phyloP scores from a whole-genome alignment of 345 rosid genomes.

The Eucalyptus regnans region DNA sequence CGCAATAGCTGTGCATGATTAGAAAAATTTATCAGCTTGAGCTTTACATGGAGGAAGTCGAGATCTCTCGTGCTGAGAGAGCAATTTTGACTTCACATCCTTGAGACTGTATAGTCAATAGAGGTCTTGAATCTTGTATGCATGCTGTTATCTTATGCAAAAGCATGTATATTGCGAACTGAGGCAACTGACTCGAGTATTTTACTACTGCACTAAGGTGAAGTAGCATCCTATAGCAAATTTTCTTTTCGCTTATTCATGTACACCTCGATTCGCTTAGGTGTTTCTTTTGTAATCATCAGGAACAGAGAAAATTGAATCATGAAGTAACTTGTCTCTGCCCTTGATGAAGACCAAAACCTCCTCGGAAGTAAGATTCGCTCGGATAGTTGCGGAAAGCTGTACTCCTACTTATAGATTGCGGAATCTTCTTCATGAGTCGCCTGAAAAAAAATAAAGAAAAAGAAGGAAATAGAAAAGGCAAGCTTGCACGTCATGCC shows the following conservation, averaged over 20 bases:
- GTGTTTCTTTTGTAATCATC: not conserved
- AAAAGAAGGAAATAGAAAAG: not conserved
- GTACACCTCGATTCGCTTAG: not conserved
- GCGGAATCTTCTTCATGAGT: not conserved
- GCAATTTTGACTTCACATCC: not conserved
- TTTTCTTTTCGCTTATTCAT: not conserved
- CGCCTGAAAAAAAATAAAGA: not conserved
- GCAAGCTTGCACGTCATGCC: not conserved
- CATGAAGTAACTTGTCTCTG: not conserved
- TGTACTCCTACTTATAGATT: not conserved
- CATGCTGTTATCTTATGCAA: not conserved
- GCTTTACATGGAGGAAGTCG: not conserved
- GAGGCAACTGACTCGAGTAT: not conserved
- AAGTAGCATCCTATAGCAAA: not conserved
- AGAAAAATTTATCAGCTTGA: not conserved
- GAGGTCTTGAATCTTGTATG: not conserved
- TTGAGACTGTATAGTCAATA: not conserved
- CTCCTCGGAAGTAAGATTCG: not conserved
- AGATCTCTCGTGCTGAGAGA: not conserved
- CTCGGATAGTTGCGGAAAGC: not conserved
- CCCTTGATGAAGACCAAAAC: not conserved
- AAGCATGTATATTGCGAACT: not conserved
- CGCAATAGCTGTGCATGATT: conserved; percentile 20
- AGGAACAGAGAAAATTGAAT: not conserved
- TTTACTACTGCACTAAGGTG: not conserved